Percentiles rank a stretch among this genome's conserved stretches.
These are phyloP conservation scores for Salix suchowensis DNA, from an alignment of 345 rosid genomes.

Conservation along the genomic window DNA sequence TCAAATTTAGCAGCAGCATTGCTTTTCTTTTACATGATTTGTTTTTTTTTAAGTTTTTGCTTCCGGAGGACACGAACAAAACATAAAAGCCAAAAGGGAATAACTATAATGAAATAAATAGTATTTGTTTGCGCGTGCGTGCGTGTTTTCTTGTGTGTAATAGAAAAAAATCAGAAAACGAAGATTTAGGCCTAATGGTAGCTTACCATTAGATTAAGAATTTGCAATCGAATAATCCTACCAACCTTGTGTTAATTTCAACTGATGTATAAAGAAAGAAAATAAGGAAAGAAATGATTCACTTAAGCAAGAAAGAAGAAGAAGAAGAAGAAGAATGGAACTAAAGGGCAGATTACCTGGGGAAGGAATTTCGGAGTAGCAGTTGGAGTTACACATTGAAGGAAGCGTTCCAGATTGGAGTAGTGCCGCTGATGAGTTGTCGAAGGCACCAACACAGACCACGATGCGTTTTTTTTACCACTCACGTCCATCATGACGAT, in stretches of 20 bases:
- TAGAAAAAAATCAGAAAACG: too few species aligned
- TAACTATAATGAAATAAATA: too few species aligned
- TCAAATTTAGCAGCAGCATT: background rate
- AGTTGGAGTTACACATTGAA: constrained; percentile 44
- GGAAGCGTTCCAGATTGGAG: constrained; percentile 45
- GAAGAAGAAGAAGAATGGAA: background rate
- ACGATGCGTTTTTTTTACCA: background rate
- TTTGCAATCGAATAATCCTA: background rate
- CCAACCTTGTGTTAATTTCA: background rate
- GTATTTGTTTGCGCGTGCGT: too few species aligned
- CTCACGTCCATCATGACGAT: background rate
- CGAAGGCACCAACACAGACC: background rate
- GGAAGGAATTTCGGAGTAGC: constrained; percentile 42
- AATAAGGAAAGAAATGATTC: background rate
- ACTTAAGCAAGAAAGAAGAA: background rate
- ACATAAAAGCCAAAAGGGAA: background rate
- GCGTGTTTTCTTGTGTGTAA: too few species aligned
- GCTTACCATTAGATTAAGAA: too few species aligned
- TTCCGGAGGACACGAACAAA: background rate
- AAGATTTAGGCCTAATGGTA: too few species aligned
- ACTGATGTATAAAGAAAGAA: background rate
- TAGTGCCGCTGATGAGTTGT: background rate
- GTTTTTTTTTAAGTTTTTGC: too few species aligned
- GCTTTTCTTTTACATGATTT: background rate
- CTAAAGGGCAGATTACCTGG: constrained; percentile 28